phyloP scores from a whole-genome alignment of 1,284 basidiomycete genomes.

The Puccinia triticina region DNA sequence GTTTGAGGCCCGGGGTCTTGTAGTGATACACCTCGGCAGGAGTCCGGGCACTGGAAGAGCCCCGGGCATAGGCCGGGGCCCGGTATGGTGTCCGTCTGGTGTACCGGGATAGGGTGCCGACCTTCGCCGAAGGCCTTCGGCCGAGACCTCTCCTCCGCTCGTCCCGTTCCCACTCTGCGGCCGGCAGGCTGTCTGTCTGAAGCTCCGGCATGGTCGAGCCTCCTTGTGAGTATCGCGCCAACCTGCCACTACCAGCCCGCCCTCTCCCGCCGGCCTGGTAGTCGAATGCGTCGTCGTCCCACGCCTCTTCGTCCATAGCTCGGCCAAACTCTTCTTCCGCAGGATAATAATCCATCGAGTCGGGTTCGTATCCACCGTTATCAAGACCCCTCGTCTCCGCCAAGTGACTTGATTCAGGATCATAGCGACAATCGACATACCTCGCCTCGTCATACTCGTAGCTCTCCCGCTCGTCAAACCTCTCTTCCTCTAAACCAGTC shows the following conservation, averaged over 20 bases:
- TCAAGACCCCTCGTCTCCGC: neutral
- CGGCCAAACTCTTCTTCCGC: constrained; percentile 4
- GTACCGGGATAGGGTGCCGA: constrained; percentile 25
- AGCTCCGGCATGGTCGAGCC: constrained; percentile 5
- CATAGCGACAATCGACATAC: neutral
- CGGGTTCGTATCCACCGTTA: neutral
- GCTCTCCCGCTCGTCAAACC: neutral
- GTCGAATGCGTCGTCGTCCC: constrained; percentile 2
- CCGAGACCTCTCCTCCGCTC: neutral
- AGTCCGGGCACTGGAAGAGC: constrained; percentile 16
- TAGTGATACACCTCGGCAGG: constrained; percentile 27
- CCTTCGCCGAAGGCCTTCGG: constrained; percentile 10
- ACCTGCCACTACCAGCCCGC: neutral
- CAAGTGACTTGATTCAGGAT: neutral
- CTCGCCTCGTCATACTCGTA: neutral
- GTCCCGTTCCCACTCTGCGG: neutral
- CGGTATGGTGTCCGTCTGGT: constrained; percentile 7
- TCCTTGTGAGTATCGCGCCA: neutral
- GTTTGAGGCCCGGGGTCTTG: neutral
- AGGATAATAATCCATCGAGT: constrained; percentile 1
- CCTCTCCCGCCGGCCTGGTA: neutral
- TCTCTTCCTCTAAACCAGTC: neutral
- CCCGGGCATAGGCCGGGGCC: constrained; percentile 27
- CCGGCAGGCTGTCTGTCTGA: neutral
- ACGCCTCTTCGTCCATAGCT: neutral